These are phyloP conservation scores for Hemisphaericaspora subhashii DNA, from an alignment of 1,139 yeast genomes.

Conservation along the genomic window DNA sequence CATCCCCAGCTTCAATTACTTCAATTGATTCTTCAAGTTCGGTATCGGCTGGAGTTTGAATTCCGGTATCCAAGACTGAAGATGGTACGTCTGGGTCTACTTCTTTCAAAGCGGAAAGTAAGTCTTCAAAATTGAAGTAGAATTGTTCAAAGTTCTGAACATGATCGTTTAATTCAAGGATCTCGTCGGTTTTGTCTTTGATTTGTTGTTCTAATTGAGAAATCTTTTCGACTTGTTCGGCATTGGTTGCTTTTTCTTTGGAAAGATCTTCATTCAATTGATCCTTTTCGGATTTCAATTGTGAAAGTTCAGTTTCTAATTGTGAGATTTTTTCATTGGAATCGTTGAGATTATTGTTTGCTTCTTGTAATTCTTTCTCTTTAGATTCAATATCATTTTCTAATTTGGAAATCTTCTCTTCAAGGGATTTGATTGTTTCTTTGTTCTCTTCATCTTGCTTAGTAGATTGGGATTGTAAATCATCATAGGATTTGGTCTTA, in stretches of 20 bases:
- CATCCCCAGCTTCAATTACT: background rate
- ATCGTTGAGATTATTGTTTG: background rate
- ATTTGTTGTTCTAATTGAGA: constrained; percentile 6
- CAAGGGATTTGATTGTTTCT: constrained; percentile 8
- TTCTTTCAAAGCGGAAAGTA: constrained; percentile 1
- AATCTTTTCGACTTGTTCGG: constrained; percentile 4
- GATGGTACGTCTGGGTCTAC: constrained; percentile 3
- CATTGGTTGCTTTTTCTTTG: background rate
- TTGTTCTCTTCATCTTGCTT: constrained; percentile 9
- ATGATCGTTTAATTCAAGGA: constrained; percentile 2
- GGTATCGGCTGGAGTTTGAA: constrained; percentile 1
- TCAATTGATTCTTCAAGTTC: background rate
- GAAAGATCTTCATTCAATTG: constrained; percentile 1
- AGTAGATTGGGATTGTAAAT: constrained; percentile 6
- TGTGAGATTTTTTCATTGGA: background rate
- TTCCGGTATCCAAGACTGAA: background rate
- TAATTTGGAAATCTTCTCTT: constrained; percentile 2
- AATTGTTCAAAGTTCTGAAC: constrained; percentile 5
- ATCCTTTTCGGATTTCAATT: constrained; percentile 3
- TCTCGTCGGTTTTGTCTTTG: background rate
- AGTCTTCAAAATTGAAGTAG: constrained; percentile 5
- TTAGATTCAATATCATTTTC: constrained; percentile 3
- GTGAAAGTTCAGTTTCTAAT: constrained; percentile 1
- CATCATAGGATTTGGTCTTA: constrained; percentile 2
- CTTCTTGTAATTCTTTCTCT: constrained; percentile 1